Base-by-base conservation (phyloP, 163 green algal species). In the Chlamydomonas reinhardtii region DNA sequence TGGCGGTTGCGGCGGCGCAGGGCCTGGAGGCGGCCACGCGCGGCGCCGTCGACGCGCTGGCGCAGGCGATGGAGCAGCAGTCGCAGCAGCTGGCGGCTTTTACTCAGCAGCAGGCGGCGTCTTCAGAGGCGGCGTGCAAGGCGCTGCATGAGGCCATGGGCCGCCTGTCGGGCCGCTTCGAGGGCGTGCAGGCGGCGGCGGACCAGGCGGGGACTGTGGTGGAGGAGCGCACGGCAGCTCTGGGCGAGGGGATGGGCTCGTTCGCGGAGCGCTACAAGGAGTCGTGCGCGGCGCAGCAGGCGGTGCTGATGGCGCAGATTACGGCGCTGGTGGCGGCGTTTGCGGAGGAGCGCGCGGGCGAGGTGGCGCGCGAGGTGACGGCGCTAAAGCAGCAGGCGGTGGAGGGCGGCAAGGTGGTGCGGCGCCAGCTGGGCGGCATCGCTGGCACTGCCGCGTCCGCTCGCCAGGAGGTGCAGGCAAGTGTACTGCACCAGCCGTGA, bases 311-410 rank as follows among this genome's bases (percentile, higher is more conserved):
- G 59, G 43, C 83, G 61, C 88, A 92, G 62, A 88, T 95, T 31
- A 61, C 73, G 16, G 77, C 66, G 17, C 65, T 94, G 76, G 74
- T 95, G 61, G 52, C 66, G 4, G 71, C 66, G 2, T 95, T 94
- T 84, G 82, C 87, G 22, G 37, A 90, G 39, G 77, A 91, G 48
- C 84, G 89, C n/a, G 29, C 34, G 2, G 9, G 43, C 5, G 89
- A 90, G 15, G 83, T 95, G 56, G 82, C 85, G 6, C 73, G 48
- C 43, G 83, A 79, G 39, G 88, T 94, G 35, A 39, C 64, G 48
- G 71, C 29, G 1, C 43, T 94, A 20, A 62, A 81, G 76, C 52
- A 73, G 61, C 77, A 86, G 83, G 88, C 90, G 79, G 34, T 22
- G 27, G 59, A 76, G 37, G 32, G 25, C 24, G 22, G 14, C n/a